phyloP scores from a whole-genome alignment of 2,329 filamentous ascomycete genomes.

The Exophiala xenobiotica region DNA sequence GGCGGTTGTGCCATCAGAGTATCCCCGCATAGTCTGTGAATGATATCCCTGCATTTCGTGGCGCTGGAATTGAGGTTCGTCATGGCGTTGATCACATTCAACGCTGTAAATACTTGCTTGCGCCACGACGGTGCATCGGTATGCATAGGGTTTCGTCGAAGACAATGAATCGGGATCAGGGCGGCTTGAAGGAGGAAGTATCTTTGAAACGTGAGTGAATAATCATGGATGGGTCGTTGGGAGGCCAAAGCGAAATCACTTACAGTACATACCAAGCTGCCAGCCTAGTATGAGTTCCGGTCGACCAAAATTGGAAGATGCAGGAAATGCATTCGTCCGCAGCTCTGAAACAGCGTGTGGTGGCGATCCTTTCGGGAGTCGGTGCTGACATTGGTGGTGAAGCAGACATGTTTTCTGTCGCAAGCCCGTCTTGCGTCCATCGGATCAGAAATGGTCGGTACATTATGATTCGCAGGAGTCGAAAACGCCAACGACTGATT shows the following conservation, averaged over 20 bases:
- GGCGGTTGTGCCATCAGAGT: constrained; percentile 1
- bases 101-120: constrained; percentile 14
- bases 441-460: constrained; percentile 42
- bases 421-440: constrained; percentile 33
- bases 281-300: constrained; percentile 41
- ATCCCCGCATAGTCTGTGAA: constrained; percentile 23
- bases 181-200: constrained; percentile 50
- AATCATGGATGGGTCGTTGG: background rate
- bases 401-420: background rate
- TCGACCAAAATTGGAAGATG: constrained; percentile 44
- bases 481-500: constrained; percentile 44
- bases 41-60: constrained; percentile 25
- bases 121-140: constrained; percentile 34
- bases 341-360: constrained; percentile 42
- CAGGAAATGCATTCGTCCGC: constrained; percentile 43
- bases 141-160: constrained; percentile 42
- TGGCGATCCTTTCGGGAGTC: constrained; percentile 40
- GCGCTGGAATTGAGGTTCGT: constrained; percentile 23
- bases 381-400: constrained; percentile 35
- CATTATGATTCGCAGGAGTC: constrained; percentile 46
- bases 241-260: background rate
- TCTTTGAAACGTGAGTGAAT: background rate
- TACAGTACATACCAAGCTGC: constrained; percentile 47
- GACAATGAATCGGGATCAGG: constrained; percentile 45
- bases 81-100: constrained; percentile 25